Evolutionary conservation across 1,139 yeast species (phyloP), one percentile per base, ranked within the genome.

Genomic region (Meyerozyma sp.): DNA sequence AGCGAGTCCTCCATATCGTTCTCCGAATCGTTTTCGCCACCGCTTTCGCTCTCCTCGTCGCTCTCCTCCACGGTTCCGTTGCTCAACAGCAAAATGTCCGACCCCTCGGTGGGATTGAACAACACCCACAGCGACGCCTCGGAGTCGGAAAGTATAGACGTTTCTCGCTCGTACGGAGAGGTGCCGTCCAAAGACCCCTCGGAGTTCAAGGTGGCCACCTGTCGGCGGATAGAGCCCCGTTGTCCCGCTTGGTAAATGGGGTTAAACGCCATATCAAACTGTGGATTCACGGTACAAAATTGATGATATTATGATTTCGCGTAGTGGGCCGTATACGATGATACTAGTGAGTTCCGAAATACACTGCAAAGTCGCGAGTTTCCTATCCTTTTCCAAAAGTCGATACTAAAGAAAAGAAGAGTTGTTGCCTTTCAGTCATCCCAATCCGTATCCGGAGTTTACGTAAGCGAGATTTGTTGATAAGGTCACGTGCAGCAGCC

Each of bases 51-150:
- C 13, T 40, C 48, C 38, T 44, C 43, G 14, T 37, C 36, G 28
- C 41, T 43, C 39, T 43, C 40, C 40, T 45, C 40, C 32, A 49
- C 42, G 11, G 69, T 65, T 39, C 46, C 47, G 44, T 65, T 66
- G 27, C 75, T 69, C 29, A 66, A 55, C 30, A 74, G 68, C 44
- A 72, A 58, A 37, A 71, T 67, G 50, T 72, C 77, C 3, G 71
- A 65, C 18, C 59, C 68, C 25, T 49, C 49, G 40, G 50, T 53
- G 28, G 77, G 77, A 46, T 68, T 68, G 46, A 72, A 72, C 47
- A 72, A 60, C 27, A 72, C 74, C 65, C 73, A 72, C 61, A 68
- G 70, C 25, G 70, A 65, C 27, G 51, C 56, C 26, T 52, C 55
- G 36, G 55, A 55, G 40, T 57, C 62, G 8, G 62, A 57, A 29